Evolutionary conservation across 352 stramenopile genomes (phyloP).

Genomic region (Phytophthora cryptogea): DNA sequence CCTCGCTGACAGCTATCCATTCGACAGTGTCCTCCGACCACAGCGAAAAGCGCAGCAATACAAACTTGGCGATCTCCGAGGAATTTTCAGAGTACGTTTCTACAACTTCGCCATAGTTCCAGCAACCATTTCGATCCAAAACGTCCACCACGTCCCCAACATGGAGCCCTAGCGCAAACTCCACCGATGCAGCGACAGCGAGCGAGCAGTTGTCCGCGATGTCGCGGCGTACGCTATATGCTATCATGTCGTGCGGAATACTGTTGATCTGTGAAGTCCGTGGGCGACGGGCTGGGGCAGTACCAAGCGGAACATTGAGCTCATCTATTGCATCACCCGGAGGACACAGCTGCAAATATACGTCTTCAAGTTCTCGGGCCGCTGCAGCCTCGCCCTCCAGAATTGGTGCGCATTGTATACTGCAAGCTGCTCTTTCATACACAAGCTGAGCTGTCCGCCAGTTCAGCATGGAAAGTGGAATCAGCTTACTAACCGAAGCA

Average conservation of each 20-base stretch:
- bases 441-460: slow-evolving; percentile 69
- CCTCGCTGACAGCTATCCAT: slow-evolving; percentile 75
- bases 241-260: slow-evolving; percentile 52
- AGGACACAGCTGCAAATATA: slow-evolving; percentile 65
- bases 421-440: slow-evolving; percentile 57
- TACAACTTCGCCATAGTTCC: slow-evolving; percentile 80
- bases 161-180: slow-evolving; percentile 62
- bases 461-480: slow-evolving; percentile 71
- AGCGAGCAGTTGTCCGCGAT: slow-evolving; percentile 41
- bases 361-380: slow-evolving; percentile 51
- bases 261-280: slow-evolving; percentile 42
- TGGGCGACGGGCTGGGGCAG: slow-evolving; percentile 19
- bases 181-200: slow-evolving; percentile 62
- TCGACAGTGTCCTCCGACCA: slow-evolving; percentile 64
- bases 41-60: slow-evolving; percentile 66
- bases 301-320: slow-evolving; percentile 9
- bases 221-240: slow-evolving; percentile 46
- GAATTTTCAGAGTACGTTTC: slow-evolving; percentile 55
- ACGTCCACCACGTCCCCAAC: slow-evolving; percentile 77
- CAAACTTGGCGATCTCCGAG: slow-evolving; percentile 49
- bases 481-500: slow-evolving; percentile 53
- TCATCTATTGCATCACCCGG: slow-evolving; percentile 17
- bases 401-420: slow-evolving; percentile 57
- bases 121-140: slow-evolving; percentile 77
- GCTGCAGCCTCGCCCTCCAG: slow-evolving; percentile 49